Base-by-base conservation (phyloP, 1,284 basidiomycete genomes). In the Abortiporus biennis region DNA sequence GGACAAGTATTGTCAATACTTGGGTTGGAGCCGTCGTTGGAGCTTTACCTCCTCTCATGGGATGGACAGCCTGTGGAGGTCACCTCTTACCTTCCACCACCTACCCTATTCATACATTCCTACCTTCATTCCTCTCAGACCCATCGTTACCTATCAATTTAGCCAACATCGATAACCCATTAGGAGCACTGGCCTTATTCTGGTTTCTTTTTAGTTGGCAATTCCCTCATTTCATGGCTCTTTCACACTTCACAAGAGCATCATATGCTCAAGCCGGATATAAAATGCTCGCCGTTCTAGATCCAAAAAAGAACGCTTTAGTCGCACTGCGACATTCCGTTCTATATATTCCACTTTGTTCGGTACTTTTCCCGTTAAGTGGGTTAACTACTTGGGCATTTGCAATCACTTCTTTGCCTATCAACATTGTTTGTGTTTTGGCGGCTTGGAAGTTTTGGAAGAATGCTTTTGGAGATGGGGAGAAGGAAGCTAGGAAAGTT, bases 191-290 rank as follows among this genome's bases (percentile, higher is more conserved):
- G 42, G 78, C 83, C 2, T 68, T 97, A 2, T 90, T 87, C 64
- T 69, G 80, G 58, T 64, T 97, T 39, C 76, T 98, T 11, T 99
- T 85, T 66, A 88, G 87, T 45, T 99, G 96, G 96, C 96, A 99
- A 60, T 99, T 99, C 63, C 95, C 96, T 15, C 96, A 99, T 63
- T 99, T 99, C 69, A 98, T 96, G 65, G 69, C 92, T 1, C 73
- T 99, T n/a, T 83, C 93, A 2, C 80, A 97, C 64, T 72, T 93
- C 38, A 78, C 96, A 11, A 79, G 93, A 20, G 80, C 78, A 13
- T 87, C 88, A 24, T 99, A 99, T 64, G 92, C 95, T 0, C 80
- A 92, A 55, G 92, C 89, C 4, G 95, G 94, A 13, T 99, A 96
- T 60, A 77, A 78, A 31, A 99, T 99, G 96, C 80, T 98, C 27